Evolutionary conservation across 2,329 filamentous ascomycete species (phyloP), one percentile per base, ranked within the genome.

Genomic region (Capronia epimyces): DNA sequence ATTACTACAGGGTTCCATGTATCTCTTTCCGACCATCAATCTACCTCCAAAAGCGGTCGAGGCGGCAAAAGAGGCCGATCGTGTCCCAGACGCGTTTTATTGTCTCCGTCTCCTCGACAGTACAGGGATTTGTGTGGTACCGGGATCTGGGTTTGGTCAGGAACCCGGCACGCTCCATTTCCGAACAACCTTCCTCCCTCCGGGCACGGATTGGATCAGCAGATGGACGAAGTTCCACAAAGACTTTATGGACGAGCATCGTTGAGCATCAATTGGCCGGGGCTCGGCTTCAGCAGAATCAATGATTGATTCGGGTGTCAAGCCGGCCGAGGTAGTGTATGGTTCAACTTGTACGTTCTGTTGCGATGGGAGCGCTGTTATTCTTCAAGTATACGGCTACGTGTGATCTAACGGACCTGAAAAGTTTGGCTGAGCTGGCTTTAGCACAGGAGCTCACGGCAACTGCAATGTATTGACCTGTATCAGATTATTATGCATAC

Each of bases 1-100:
- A 18, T 12, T 37, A 9, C 18, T 34, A 18, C 59, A 95, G 79
- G 93, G 93, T 54, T 85, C 87, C 67, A 98, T 98, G 93, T 98
- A 98, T 75, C 86, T 98, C 64, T 98, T 97, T 81, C 93, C 93
- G 20, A 93, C 88, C 62, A 95, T 98, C 72, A 82, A 76, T 27
- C 76, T 98, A 20, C 81, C 93, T 1, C 62, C 72, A 20, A 88
- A 87, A 72, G 93, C 89, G 34, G 71, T 84, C 56, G 83, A 84
- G 59, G 87, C 87, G 13, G 93, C 93, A 29, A 69, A 76, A 64
- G 73, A 83, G 55, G 87, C 89, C 67, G 82, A 82, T 63, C 86
- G 86, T 65, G 75, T 77, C 10, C 73, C 91, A 1, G 93, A 98
- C 64, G 91, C 97, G 70, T 95, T 94, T 74, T 98, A 98, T 77